Evolutionary conservation across 1,284 basidiomycete genomes (phyloP).

Genomic region (Cryptococcus sp.): DNA sequence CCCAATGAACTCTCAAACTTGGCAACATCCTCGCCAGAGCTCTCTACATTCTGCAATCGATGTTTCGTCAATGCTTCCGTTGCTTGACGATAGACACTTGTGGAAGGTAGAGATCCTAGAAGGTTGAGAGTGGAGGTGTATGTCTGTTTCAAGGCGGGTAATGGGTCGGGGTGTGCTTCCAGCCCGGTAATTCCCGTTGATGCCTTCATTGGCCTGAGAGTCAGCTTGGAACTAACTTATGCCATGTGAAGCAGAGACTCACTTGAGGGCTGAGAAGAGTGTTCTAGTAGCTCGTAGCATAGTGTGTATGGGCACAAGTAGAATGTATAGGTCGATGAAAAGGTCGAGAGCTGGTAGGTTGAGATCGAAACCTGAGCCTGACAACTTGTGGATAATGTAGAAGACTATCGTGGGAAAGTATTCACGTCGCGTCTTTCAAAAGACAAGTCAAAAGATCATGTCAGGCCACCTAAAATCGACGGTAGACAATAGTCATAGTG

Average conservation of each 20-base stretch:
- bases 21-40: conserved; percentile 61
- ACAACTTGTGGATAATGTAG: not conserved
- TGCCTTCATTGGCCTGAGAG: conserved; percentile 55
- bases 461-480: no score
- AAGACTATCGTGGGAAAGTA: not conserved
- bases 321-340: not conserved
- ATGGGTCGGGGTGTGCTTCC: conserved; percentile 56
- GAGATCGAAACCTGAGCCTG: not conserved
- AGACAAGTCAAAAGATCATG: no score
- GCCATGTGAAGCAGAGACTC: conserved; percentile 8
- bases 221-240: not conserved
- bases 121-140: conserved; percentile 75
- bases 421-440: not conserved
- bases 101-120: conserved; percentile 66
- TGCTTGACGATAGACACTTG: conserved; percentile 86
- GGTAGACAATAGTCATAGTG: no score
- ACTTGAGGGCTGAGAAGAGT: conserved; percentile 50
- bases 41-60: conserved; percentile 69
- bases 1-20: conserved; percentile 62
- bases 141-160: conserved; percentile 68
- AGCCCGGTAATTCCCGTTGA: conserved; percentile 71
- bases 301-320: conserved; percentile 14
- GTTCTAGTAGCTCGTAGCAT: conserved; percentile 79
- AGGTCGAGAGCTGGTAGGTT: not conserved
- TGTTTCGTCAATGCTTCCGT: conserved; percentile 80